These are phyloP conservation scores for Fusarium verrucosum DNA, from an alignment of 2,329 filamentous ascomycete genomes.

Conservation along the genomic window DNA sequence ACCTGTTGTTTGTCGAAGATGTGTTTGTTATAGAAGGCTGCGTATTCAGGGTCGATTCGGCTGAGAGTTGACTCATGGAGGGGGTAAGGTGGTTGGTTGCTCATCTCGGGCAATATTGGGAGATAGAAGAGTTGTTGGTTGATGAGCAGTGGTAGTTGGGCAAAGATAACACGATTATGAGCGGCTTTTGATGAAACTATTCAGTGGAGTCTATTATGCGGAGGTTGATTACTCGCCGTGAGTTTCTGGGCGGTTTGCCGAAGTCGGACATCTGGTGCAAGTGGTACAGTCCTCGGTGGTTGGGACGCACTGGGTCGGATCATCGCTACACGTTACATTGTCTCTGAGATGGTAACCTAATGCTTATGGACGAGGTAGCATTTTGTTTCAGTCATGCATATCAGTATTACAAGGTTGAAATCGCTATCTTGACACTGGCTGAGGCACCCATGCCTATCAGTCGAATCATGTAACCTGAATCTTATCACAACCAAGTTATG, in stretches of 20 bases:
- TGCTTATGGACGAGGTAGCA: not conserved
- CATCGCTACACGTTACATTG: not conserved
- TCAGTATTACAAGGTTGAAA: not conserved
- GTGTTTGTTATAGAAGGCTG: constrained; percentile 9
- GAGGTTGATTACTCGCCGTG: constrained; percentile 2
- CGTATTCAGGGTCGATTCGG: constrained; percentile 4
- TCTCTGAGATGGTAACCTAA: not conserved
- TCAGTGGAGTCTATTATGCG: not conserved
- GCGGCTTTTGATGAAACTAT: not conserved
- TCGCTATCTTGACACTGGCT: not conserved
- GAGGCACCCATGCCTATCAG: too few relatives aligned
- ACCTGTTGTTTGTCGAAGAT: constrained; percentile 23
- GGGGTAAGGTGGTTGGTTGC: constrained; percentile 1
- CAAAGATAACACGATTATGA: not conserved
- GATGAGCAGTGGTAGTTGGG: too few relatives aligned
- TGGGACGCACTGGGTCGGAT: not conserved
- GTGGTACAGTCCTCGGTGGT: not conserved
- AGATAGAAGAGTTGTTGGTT: too few relatives aligned
- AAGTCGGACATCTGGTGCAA: not conserved
- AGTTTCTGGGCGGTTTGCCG: not conserved
- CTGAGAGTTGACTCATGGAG: not conserved
- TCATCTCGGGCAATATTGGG: not conserved
- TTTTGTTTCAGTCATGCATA: not conserved
- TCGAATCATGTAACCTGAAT: too few relatives aligned
- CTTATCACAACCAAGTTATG: not conserved